Evolutionary conservation across 2,329 filamentous ascomycete genomes (phyloP).

Genomic region (Aspergillus sp.): DNA sequence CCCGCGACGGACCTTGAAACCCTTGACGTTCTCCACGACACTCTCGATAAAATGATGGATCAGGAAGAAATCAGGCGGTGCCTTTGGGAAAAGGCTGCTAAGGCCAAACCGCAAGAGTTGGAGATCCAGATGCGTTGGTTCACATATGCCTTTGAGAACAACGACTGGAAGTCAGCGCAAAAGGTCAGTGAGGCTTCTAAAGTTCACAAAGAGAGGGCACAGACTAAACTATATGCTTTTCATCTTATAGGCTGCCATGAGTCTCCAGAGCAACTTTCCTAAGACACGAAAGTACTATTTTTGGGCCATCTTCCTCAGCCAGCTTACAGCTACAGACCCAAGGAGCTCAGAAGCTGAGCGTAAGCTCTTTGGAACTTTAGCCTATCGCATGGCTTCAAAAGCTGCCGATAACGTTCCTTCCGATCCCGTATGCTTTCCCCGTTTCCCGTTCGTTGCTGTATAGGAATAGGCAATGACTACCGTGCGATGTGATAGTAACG

Average conservation of each 20-base stretch:
- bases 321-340: constrained; percentile 32
- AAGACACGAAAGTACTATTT: constrained; percentile 42
- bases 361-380: constrained; percentile 43
- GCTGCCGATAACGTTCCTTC: constrained; percentile 37
- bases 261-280: constrained; percentile 42
- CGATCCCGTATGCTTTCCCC: constrained; percentile 31
- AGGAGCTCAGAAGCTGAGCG: constrained; percentile 34
- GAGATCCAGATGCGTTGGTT: constrained; percentile 42
- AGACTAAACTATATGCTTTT: background rate
- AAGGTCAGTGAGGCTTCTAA: constrained; percentile 32
- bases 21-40: constrained; percentile 36
- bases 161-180: constrained; percentile 42
- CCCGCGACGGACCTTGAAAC: constrained; percentile 39
- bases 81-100: constrained; percentile 42
- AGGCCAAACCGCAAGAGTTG: constrained; percentile 35
- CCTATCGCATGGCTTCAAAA: constrained; percentile 43
- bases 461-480: background rate
- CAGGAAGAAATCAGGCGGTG: constrained; percentile 27
- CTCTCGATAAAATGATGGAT: constrained; percentile 28
- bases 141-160: constrained; percentile 30
- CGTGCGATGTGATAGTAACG: constrained; percentile 10
- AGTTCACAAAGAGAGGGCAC: background rate
- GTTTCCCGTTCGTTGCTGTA: background rate
- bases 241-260: constrained; percentile 38
- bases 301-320: constrained; percentile 42